Percentiles rank a stretch among this genome's conserved stretches.
phyloP scores from a whole-genome alignment of 2,329 filamentous ascomycete genomes.

The Cladosporium colombiae region DNA sequence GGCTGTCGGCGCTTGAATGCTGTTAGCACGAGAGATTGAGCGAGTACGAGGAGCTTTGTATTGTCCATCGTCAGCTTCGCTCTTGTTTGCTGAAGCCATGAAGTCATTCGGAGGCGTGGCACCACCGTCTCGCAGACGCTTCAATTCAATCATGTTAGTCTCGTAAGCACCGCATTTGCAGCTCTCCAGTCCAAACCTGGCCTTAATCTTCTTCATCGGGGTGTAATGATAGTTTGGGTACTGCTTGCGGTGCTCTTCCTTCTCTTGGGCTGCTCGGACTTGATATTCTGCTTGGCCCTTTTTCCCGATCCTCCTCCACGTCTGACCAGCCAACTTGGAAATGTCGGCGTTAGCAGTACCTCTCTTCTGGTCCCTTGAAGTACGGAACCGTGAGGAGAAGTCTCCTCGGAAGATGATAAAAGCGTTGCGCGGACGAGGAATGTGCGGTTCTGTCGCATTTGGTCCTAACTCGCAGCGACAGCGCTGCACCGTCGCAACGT shows the following conservation, averaged over 20 bases:
- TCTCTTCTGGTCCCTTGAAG: neutral
- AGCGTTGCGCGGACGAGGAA: slow-evolving; percentile 22
- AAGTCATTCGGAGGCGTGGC: slow-evolving; percentile 6
- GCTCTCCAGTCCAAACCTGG: slow-evolving; percentile 17
- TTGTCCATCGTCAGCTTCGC: neutral
- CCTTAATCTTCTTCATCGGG: slow-evolving; percentile 5
- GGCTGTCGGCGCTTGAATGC: neutral
- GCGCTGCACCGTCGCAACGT: neutral
- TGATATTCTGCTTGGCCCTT: neutral
- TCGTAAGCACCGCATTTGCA: slow-evolving; percentile 25
- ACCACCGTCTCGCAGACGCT: neutral
- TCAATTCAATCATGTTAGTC: slow-evolving; percentile 14
- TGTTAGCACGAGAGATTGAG: slow-evolving; percentile 3
- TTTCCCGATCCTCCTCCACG: slow-evolving; percentile 5
- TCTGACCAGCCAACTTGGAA: slow-evolving; percentile 11
- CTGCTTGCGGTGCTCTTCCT: slow-evolving; percentile 11
- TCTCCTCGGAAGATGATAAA: slow-evolving; percentile 24
- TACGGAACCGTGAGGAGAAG: neutral
- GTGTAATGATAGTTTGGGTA: slow-evolving; percentile 22
- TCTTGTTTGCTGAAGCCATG: neutral
- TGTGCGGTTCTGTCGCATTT: neutral
- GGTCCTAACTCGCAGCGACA: neutral
- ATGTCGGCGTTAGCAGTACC: slow-evolving; percentile 13
- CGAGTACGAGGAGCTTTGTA: neutral
- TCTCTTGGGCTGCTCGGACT: slow-evolving; percentile 6